Percentiles rank a stretch among this genome's conserved stretches.
These are phyloP conservation scores for Cochlearia excelsa DNA, from an alignment of 345 rosid genomes.

Conservation along the genomic window DNA sequence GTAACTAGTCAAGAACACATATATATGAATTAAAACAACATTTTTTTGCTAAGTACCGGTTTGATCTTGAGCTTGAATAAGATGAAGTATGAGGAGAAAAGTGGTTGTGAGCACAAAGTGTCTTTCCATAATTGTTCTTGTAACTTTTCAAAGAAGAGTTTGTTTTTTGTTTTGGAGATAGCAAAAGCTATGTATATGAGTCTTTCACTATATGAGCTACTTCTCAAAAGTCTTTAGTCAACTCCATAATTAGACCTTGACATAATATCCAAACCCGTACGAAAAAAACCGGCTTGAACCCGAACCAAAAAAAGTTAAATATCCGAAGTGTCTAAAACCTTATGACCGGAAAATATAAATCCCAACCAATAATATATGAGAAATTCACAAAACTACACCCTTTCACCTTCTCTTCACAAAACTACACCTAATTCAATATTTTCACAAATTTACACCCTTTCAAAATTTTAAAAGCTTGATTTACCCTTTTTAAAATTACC, in stretches of 20 bases:
- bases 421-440: too few relatives aligned
- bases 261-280: too few relatives aligned
- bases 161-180: not conserved
- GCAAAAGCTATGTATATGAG: constrained; percentile 3
- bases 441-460: too few relatives aligned
- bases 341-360: too few relatives aligned
- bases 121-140: constrained; percentile 17
- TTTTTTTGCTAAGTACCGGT: not conserved
- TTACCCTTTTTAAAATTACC: too few relatives aligned
- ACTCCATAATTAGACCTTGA: not conserved
- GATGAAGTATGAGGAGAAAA: constrained; percentile 1
- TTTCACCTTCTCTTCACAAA: too few relatives aligned
- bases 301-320: too few relatives aligned
- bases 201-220: not conserved
- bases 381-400: too few relatives aligned
- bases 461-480: too few relatives aligned
- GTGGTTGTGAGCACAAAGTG: not conserved
- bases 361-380: too few relatives aligned
- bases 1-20: not conserved
- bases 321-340: too few relatives aligned
- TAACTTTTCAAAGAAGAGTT: not conserved
- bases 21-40: not conserved
- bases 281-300: too few relatives aligned
- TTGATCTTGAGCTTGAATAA: constrained; percentile 30
- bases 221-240: not conserved